These are phyloP conservation scores for Cardamine occulta DNA, from an alignment of 345 rosid genomes.

Conservation along the genomic window DNA sequence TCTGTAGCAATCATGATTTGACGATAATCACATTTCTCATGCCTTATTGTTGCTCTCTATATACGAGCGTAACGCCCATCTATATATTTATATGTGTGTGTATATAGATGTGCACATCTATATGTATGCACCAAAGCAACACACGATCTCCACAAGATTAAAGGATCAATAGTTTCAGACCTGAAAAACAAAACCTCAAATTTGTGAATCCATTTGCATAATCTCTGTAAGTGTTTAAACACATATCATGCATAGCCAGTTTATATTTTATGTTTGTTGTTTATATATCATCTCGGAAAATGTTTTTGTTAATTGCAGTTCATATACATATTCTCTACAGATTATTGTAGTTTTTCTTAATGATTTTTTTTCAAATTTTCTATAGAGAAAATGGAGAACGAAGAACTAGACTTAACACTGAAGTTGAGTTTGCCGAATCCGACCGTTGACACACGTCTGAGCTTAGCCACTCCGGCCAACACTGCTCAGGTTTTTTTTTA, in stretches of 20 bases:
- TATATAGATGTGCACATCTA: slow-evolving; percentile 9
- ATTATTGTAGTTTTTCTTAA: background rate
- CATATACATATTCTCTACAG: background rate
- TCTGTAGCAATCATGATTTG: slow-evolving; percentile 46
- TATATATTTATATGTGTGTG: background rate
- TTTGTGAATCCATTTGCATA: slow-evolving; percentile 15
- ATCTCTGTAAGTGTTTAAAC: slow-evolving; percentile 37
- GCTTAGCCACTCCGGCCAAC: slow-evolving; percentile 18
- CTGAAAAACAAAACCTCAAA: slow-evolving; percentile 3
- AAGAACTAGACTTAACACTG: slow-evolving; percentile 42
- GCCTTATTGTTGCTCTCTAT: slow-evolving; percentile 33
- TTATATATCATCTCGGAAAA: background rate
- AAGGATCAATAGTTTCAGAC: slow-evolving; percentile 41
- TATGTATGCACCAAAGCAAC: slow-evolving; percentile 27
- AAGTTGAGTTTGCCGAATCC: slow-evolving; percentile 39
- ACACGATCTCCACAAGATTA: slow-evolving; percentile 43
- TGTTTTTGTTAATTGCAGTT: background rate
- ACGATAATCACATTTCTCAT: slow-evolving; percentile 47
- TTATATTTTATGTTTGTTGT: slow-evolving; percentile 5
- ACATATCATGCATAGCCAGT: slow-evolving; percentile 13
- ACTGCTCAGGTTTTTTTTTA: slow-evolving; percentile 17
- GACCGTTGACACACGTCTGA: slow-evolving; percentile 27
- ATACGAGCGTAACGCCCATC: slow-evolving; percentile 2
- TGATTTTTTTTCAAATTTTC: background rate
- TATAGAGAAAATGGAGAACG: slow-evolving; percentile 27